A percentile compares a stretch with the other conserved stretches of the same genome.
Evolutionary conservation across 176 grass and related monocot species (phyloP).

Genomic region (Bromus sterilis): DNA sequence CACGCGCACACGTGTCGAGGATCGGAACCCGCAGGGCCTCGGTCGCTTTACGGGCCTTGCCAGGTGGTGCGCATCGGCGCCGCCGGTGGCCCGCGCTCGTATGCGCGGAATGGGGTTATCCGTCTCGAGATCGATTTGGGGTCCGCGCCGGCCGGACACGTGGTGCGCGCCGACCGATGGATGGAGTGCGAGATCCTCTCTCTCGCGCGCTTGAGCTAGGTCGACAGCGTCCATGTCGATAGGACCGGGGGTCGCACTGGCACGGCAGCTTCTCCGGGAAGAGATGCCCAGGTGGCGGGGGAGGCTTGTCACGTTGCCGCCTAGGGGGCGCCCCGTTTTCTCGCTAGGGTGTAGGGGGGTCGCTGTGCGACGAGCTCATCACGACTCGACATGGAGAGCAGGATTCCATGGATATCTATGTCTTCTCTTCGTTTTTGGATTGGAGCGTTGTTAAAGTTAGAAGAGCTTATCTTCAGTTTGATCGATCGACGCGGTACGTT

Average conservation of each 20-base stretch:
- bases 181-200: background rate
- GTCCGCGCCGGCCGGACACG: background rate
- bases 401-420: background rate
- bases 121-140: background rate
- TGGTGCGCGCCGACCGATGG: background rate
- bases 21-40: background rate
- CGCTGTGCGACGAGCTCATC: background rate
- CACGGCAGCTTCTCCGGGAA: conserved; percentile 2
- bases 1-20: conserved; percentile 2
- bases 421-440: background rate
- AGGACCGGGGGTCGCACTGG: background rate
- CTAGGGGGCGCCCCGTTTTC: background rate
- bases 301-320: background rate
- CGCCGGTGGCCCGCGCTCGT: background rate
- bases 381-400: background rate
- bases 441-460: conserved; percentile 10
- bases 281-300: conserved; percentile 23
- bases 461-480: background rate
- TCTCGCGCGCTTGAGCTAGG: background rate
- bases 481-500: background rate
- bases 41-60: background rate
- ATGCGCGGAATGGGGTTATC: conserved; percentile 19
- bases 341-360: background rate
- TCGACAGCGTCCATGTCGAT: conserved; percentile 17
- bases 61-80: conserved; percentile 24